Conservation (phyloP, 1,139 yeast genomes). For the Suhomyces anneliseae region DNA sequence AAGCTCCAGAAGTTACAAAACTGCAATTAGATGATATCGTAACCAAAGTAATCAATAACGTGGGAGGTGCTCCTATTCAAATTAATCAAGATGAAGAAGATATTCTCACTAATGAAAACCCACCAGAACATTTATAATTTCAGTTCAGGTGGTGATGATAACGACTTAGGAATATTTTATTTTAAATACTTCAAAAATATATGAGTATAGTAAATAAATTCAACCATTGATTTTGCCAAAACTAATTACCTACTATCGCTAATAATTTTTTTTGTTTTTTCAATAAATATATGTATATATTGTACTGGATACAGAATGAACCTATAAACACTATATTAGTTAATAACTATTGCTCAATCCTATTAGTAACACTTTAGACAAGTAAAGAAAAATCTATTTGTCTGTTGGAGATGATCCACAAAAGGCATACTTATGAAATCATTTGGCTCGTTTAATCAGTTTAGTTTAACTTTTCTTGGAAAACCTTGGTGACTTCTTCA, state of each 20-base stretch:
- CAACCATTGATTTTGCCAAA: no score
- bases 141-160: neutral
- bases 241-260: no score
- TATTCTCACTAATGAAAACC: slow-evolving; percentile 12
- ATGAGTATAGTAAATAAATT: no score
- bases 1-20: slow-evolving; percentile 22
- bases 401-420: no score
- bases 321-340: neutral
- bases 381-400: no score
- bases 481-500: slow-evolving; percentile 58
- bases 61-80: slow-evolving; percentile 53
- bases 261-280: no score
- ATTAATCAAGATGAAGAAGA: slow-evolving; percentile 58
- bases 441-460: no score
- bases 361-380: no score
- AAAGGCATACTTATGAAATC: no score
- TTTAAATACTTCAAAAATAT: no score
- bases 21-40: slow-evolving; percentile 47
- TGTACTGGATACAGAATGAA: slow-evolving; percentile 1
- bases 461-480: slow-evolving; percentile 53
- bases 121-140: slow-evolving; percentile 1
- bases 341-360: no score
- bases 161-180: no score
- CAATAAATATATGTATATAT: slow-evolving; percentile 1
- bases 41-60: slow-evolving; percentile 39